phyloP scores from a whole-genome alignment of 768 basidiomycete species.

The Lentinula detonsa region DNA sequence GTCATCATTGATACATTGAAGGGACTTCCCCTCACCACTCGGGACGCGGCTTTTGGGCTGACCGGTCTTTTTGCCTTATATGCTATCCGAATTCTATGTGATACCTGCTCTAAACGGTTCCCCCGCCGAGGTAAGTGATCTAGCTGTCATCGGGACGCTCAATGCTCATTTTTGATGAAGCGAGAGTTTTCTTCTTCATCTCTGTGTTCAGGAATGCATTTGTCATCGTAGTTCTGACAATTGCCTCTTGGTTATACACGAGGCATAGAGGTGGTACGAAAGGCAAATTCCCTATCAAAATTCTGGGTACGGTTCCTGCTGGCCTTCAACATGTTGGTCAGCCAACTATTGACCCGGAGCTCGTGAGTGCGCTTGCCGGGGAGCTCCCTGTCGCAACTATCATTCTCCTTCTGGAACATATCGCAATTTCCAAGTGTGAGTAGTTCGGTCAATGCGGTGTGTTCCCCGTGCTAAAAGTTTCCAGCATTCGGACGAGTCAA shows the following conservation, averaged over 20 bases:
- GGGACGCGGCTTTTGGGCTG: constrained; percentile 91
- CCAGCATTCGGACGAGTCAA: constrained; percentile 91
- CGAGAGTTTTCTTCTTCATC: constrained; percentile 71
- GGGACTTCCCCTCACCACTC: constrained; percentile 58
- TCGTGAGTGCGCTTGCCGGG: constrained; percentile 64
- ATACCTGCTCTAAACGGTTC: constrained; percentile 44
- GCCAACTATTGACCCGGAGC: constrained; percentile 30
- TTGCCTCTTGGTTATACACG: constrained; percentile 84
- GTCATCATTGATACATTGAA: constrained; percentile 95
- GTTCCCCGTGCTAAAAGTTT: background rate
- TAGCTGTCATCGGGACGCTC: background rate
- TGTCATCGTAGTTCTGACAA: constrained; percentile 80
- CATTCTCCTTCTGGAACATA: constrained; percentile 90
- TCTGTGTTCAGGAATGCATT: constrained; percentile 79
- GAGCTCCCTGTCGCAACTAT: constrained; percentile 84
- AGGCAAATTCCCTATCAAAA: constrained; percentile 79
- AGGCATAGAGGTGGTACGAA: constrained; percentile 49
- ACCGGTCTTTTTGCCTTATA: constrained; percentile 69
- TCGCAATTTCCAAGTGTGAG: constrained; percentile 92
- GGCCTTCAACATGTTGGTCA: constrained; percentile 64
- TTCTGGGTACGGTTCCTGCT: constrained; percentile 77
- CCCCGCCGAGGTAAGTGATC: constrained; percentile 50
- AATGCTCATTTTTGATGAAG: constrained; percentile 24
- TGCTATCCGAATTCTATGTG: constrained; percentile 53
- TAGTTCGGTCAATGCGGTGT: constrained; percentile 7